phyloP scores from a whole-genome alignment of 371 early-diverging fungal species.

The Nematocida ironsii region DNA sequence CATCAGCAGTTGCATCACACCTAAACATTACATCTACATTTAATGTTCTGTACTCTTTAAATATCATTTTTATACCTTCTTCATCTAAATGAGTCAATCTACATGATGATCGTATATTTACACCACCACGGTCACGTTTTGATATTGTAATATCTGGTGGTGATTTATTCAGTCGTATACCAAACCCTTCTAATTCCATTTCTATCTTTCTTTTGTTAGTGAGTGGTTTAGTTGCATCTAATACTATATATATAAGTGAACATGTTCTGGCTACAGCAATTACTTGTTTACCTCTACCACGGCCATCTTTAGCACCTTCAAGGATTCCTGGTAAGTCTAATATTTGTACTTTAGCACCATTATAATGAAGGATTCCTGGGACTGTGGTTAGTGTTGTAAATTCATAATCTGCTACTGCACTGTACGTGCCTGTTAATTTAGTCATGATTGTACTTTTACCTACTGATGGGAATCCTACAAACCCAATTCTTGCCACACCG shows the following conservation, averaged over 20 bases:
- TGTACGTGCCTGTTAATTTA: constrained; percentile 86
- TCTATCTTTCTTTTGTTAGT: constrained; percentile 82
- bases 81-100: constrained; percentile 77
- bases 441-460: constrained; percentile 91
- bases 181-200: constrained; percentile 92
- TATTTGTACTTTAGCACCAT: constrained; percentile 91
- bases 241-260: constrained; percentile 85
- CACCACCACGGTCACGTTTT: constrained; percentile 96
- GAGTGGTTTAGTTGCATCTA: constrained; percentile 91
- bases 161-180: constrained; percentile 85
- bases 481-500: constrained; percentile 92
- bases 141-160: constrained; percentile 80
- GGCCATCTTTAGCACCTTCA: constrained; percentile 97
- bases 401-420: constrained; percentile 86
- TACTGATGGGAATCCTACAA: constrained; percentile 91
- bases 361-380: constrained; percentile 91
- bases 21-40: constrained; percentile 93
- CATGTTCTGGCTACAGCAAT: constrained; percentile 93
- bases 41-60: constrained; percentile 91
- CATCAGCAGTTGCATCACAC: constrained; percentile 81
- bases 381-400: constrained; percentile 88
- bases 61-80: constrained; percentile 82
- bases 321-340: constrained; percentile 88
- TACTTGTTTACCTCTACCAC: constrained; percentile 92
- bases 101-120: constrained; percentile 77